Percentiles rank a stretch among this genome's conserved stretches.
Conservation (phyloP, 1,284 basidiomycete genomes). For the Cryptococcus sp. region DNA sequence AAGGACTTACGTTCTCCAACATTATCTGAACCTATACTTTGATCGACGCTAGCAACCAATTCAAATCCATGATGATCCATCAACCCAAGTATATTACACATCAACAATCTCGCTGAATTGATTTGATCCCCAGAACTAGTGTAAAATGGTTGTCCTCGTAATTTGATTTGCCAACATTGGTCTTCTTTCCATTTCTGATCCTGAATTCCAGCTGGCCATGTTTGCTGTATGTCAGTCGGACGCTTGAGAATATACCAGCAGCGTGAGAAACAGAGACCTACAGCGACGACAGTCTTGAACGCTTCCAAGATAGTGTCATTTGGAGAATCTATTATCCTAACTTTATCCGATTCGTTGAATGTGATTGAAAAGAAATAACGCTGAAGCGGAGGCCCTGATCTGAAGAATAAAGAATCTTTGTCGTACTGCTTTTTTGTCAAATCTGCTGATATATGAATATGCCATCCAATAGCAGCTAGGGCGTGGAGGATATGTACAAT, state of each 20-base stretch:
- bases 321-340: constrained; percentile 42
- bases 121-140: constrained; percentile 25
- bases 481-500: constrained; percentile 33
- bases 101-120: constrained; percentile 21
- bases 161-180: constrained; percentile 34
- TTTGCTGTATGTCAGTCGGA: constrained; percentile 3
- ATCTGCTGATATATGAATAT: constrained; percentile 27
- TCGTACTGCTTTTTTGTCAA: constrained; percentile 34
- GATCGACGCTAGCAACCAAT: constrained; percentile 32
- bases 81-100: constrained; percentile 22
- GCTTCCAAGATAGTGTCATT: constrained; percentile 19
- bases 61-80: constrained; percentile 39
- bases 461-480: constrained; percentile 32
- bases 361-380: constrained; percentile 33
- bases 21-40: constrained; percentile 22
- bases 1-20: constrained; percentile 25
- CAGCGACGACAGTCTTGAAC: constrained; percentile 26
- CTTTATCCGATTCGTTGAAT: constrained; percentile 41
- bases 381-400: constrained; percentile 23
- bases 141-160: constrained; percentile 36
- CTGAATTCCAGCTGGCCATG: constrained; percentile 38
- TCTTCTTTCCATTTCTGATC: constrained; percentile 28
- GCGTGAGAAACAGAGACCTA: constrained; percentile 13
- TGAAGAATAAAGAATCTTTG: constrained; percentile 40
- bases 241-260: neutral